Evolutionary conservation across 495 filamentous ascomycete genomes (phyloP).

Genomic region (Chaetomium tenue): DNA sequence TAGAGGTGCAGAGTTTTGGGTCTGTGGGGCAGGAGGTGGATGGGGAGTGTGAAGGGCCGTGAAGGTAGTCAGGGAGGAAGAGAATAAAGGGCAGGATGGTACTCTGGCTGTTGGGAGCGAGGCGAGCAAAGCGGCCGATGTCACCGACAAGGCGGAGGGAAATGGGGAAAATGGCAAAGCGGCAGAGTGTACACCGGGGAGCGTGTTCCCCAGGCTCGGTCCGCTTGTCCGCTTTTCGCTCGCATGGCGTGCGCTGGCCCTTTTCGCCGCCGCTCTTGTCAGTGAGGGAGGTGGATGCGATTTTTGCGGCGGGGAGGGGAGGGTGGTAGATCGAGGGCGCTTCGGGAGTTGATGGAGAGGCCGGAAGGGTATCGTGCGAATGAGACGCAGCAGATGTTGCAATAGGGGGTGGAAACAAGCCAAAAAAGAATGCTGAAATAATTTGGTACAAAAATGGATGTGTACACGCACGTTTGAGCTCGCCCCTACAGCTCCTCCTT

Average conservation of each 20-base stretch:
- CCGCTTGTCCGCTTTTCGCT: background rate
- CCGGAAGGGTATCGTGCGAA: too few relatives aligned
- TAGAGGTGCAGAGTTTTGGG: too few relatives aligned
- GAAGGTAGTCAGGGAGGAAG: background rate
- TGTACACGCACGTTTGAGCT: background rate
- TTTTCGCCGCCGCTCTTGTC: background rate
- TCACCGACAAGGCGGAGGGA: background rate
- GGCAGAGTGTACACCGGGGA: background rate
- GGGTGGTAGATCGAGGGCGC: background rate
- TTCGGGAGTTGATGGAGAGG: background rate
- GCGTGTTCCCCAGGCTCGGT: background rate
- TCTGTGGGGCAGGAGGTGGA: too few relatives aligned
- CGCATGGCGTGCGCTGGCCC: background rate
- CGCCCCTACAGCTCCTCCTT: constrained; percentile 46
- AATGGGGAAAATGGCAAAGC: background rate
- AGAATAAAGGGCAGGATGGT: background rate
- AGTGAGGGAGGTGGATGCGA: too few relatives aligned
- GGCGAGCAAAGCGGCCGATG: background rate
- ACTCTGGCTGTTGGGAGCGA: background rate
- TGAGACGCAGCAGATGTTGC: too few relatives aligned
- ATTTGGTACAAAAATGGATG: background rate
- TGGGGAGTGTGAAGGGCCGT: background rate
- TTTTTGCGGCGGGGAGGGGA: too few relatives aligned
- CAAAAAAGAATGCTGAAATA: background rate
- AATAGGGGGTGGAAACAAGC: background rate